Evolutionary conservation across 306 rosid genomes (phyloP).

Genomic region (Quercus cerris): DNA sequence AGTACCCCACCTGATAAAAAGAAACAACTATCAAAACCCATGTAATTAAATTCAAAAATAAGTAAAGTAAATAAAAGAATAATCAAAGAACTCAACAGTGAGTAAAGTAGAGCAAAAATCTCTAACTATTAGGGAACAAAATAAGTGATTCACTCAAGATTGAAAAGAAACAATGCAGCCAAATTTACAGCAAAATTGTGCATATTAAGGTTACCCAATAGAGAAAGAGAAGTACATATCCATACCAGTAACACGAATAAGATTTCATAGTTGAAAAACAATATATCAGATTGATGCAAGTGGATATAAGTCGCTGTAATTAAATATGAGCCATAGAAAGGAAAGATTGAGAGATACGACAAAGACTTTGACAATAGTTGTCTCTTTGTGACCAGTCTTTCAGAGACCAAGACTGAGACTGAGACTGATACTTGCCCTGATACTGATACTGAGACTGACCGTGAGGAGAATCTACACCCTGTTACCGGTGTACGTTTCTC

Average conservation of each 20-base stretch:
- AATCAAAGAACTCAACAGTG: neutral
- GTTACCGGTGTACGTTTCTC: too few species aligned
- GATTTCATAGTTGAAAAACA: too few species aligned
- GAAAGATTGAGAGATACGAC: too few species aligned
- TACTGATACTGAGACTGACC: too few species aligned
- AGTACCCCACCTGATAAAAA: slow-evolving; percentile 32
- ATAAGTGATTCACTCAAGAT: neutral
- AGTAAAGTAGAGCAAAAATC: neutral
- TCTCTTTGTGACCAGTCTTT: slow-evolving; percentile 42
- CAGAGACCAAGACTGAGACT: neutral
- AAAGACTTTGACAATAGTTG: neutral
- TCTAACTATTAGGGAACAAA: neutral
- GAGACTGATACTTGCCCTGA: too few species aligned
- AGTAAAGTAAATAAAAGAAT: neutral
- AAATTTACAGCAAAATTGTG: neutral
- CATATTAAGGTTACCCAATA: too few species aligned
- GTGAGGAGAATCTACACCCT: too few species aligned
- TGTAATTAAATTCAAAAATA: neutral
- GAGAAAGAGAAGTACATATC: neutral
- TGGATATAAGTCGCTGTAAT: too few species aligned
- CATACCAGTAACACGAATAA: too few species aligned
- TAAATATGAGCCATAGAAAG: too few species aligned
- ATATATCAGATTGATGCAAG: too few species aligned
- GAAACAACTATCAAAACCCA: neutral
- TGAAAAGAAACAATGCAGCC: neutral